Conservation (phyloP, 1,139 yeast species). For the Pichia sp. region DNA sequence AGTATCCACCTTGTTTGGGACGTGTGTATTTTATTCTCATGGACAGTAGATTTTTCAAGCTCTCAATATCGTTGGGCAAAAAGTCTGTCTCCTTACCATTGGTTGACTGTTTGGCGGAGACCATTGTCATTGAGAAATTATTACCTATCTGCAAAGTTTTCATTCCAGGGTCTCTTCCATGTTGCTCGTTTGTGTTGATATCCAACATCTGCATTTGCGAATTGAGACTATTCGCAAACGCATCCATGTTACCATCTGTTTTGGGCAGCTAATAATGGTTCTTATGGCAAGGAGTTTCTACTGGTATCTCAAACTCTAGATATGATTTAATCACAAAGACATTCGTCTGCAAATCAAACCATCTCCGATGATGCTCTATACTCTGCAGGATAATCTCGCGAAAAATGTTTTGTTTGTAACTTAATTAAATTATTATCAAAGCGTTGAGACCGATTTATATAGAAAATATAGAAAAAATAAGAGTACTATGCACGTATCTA, state of each 20-base stretch:
- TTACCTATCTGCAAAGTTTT: slow-evolving; percentile 4
- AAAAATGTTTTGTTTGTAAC: not conserved
- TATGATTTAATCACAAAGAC: no score
- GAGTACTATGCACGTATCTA: not conserved
- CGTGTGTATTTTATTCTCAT: slow-evolving; percentile 16
- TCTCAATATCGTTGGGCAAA: slow-evolving; percentile 11
- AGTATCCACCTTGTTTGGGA: slow-evolving; percentile 16
- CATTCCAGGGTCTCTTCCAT: not conserved
- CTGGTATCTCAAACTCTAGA: no score
- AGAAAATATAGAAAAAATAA: slow-evolving; percentile 8
- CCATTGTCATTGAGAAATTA: slow-evolving; percentile 1
- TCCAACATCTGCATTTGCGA: slow-evolving; percentile 9
- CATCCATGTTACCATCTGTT: slow-evolving; percentile 1
- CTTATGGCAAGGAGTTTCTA: no score
- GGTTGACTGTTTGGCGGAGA: not conserved
- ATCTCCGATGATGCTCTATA: not conserved
- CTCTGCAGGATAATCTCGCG: not conserved
- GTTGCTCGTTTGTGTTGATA: not conserved
- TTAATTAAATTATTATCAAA: slow-evolving; percentile 2
- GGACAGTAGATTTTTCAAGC: slow-evolving; percentile 11
- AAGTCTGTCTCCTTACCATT: not conserved
- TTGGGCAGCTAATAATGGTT: no score
- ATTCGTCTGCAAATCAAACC: no score
- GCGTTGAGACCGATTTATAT: slow-evolving; percentile 18
- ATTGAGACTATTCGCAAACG: slow-evolving; percentile 8